Evolutionary conservation across 805 yeast species (phyloP), one percentile per base, ranked within the genome.

Genomic region (Monosporozyma aerobia): DNA sequence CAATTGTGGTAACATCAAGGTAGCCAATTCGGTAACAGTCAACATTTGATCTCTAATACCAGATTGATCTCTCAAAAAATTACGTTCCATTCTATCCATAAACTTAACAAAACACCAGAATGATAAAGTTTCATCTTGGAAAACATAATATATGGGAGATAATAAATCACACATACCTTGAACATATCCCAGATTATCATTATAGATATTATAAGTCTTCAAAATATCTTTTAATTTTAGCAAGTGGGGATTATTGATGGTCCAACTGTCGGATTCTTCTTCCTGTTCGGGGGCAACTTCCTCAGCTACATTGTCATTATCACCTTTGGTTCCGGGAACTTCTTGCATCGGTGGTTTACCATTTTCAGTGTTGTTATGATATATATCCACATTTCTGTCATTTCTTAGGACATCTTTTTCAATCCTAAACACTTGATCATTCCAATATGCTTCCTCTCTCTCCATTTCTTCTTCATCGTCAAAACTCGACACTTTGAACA

Each of bases 101-200:
- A 88, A 87, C 41, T 82, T 80, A 2, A 80, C 76, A 71, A 94
- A 92, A 8, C 90, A 83, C 95, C 97, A 89, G 67, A 94, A 94
- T 5, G 96, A 75, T 25, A 89, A 62, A 0, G 83, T 73, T 59
- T 90, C 96, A 65, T 90, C 95, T 58, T 77, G 77, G 8, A 75
- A 56, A 9, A 74, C 69, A 51, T 77, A 80, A 65, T 89, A 94
- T 2, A 94, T 69, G 0, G 97, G 97, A 0, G 97, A 85, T 39
- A 94, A 72, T 50, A 94, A 72, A 68, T 94, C 99, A 9, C 94
- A 82, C 99, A 94, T 94, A 1, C 99, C 99, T 71, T 94, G 99
- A 19, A 94, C 96, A 63, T 94, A 94, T 0, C 99, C 99, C 59
- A 94, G 70, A 59, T 89, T 85, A 47, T 73, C 75, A 67, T 94